Evolutionary conservation across 331 rosid species (phyloP), one percentile per base, ranked within the genome.

Genomic region (Rosa hybrid): DNA sequence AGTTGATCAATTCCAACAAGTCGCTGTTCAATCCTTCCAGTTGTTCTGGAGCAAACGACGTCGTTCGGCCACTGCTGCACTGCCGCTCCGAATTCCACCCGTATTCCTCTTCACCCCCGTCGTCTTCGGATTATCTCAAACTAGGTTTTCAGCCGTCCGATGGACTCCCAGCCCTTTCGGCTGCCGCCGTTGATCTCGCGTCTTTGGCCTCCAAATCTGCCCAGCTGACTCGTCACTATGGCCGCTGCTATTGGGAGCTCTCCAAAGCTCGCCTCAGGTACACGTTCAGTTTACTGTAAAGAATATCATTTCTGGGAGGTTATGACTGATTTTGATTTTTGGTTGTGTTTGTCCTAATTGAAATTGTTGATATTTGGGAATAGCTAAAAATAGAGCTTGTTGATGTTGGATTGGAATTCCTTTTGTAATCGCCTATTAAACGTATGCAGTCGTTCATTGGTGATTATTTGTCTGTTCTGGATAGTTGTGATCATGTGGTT

Each of bases 211-310:
- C 90, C 1, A 82, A 82, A 34, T 73, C 82, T 5, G 67, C 82
- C 0, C 82, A 84, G 71, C 78, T 89, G 17, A 82, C 89, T 38
- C 92, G 97, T 68, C 94, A 93, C 86, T 91, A 90, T 77, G 88
- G 87, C 30, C 90, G 86, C 63, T 95, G 99, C 86, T 93, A 93
- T 79, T 89, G 92, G 90, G 91, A 95, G 84, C 96, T 95, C 83
- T 95, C 99, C 84, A 95, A 95, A 76, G 98, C 98, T 75, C 98
- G 94, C 84, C 98, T 95, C 65, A 95, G 97, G 99, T 94, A 30
- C 34, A 30, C 34, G 34, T 30, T 30, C 34, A 27, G 30, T 27
- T 27, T 27, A 27, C 1, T 30, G 34, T 30, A 30, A 30, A 30
- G 34, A 30, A 2, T 30, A 30, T 30, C 27, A 60, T 78, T 71